phyloP scores from a whole-genome alignment of 1,139 yeast genomes.

The Meyerozyma carpophila region DNA sequence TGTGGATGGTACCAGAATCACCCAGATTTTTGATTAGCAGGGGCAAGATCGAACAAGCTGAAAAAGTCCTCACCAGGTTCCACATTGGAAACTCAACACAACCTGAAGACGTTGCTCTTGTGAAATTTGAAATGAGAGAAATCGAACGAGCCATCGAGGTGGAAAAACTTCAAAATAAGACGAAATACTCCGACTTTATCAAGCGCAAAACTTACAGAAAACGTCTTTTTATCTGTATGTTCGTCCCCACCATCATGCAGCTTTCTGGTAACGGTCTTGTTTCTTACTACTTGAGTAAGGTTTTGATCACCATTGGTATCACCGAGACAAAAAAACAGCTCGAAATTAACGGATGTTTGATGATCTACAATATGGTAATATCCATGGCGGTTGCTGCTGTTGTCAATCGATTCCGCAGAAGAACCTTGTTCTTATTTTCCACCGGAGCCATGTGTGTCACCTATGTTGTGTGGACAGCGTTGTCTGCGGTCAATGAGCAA shows the following conservation, averaged over 20 bases:
- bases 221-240: slow-evolving; percentile 7
- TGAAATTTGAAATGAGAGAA: slow-evolving; percentile 42
- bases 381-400: slow-evolving; percentile 25
- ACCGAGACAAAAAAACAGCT: slow-evolving; percentile 34
- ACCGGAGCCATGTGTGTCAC: slow-evolving; percentile 31
- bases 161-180: slow-evolving; percentile 21
- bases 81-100: slow-evolving; percentile 35
- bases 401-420: slow-evolving; percentile 33
- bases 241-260: slow-evolving; percentile 9
- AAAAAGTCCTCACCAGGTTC: slow-evolving; percentile 25
- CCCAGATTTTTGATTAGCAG: slow-evolving; percentile 38
- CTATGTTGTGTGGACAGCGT: slow-evolving; percentile 34
- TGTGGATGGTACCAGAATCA: slow-evolving; percentile 41
- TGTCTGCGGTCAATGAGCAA: slow-evolving; percentile 34
- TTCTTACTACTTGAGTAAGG: slow-evolving; percentile 10
- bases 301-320: slow-evolving; percentile 10
- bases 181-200: slow-evolving; percentile 31
- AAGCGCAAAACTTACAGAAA: slow-evolving; percentile 16
- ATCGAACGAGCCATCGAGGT: slow-evolving; percentile 35
- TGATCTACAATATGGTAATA: slow-evolving; percentile 35
- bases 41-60: slow-evolving; percentile 34
- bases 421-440: slow-evolving; percentile 34
- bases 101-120: slow-evolving; percentile 25
- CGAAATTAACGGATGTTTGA: slow-evolving; percentile 41
- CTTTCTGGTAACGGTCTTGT: slow-evolving; percentile 12